Percentiles rank a stretch among this genome's conserved stretches.
Conservation (phyloP, 2,329 filamentous ascomycete genomes). For the Colletotrichum sp. region DNA sequence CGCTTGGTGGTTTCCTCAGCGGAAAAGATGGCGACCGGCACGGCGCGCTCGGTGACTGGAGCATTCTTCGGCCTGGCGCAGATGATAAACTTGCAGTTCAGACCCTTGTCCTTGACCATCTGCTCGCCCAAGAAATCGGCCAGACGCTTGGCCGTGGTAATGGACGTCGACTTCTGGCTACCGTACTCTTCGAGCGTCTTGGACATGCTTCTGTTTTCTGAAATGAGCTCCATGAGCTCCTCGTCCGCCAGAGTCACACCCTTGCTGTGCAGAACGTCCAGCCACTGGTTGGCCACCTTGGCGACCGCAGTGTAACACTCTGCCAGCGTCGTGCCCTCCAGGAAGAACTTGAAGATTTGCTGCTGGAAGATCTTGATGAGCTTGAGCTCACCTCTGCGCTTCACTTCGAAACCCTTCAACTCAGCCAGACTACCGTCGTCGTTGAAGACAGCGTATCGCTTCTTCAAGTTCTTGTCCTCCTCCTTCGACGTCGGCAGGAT, state of each 20-base stretch:
- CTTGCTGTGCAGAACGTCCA: constrained; percentile 90
- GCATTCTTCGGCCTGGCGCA: constrained; percentile 85
- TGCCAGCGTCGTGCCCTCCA: constrained; percentile 84
- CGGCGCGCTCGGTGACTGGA: constrained; percentile 91
- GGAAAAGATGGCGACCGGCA: constrained; percentile 97
- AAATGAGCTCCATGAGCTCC: constrained; percentile 99
- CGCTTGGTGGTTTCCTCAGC: constrained; percentile 88
- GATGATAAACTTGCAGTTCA: constrained; percentile 99
- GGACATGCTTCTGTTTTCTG: constrained; percentile 97
- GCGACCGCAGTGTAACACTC: constrained; percentile 94
- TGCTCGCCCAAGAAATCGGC: constrained; percentile 97
- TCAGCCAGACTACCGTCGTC: constrained; percentile 95
- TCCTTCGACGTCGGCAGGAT: constrained; percentile 96
- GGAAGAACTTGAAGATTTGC: constrained; percentile 99
- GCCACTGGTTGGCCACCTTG: constrained; percentile 93
- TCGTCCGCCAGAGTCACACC: constrained; percentile 92
- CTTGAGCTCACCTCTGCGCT: constrained; percentile 96
- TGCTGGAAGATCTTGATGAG: constrained; percentile 99
- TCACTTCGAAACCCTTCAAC: constrained; percentile 96
- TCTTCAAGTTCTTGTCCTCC: constrained; percentile 99
- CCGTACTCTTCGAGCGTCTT: constrained; percentile 98
- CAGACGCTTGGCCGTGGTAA: constrained; percentile 93
- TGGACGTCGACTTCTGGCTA: constrained; percentile 95
- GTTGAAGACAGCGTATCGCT: constrained; percentile 98
- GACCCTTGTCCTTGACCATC: constrained; percentile 98